phyloP scores from a whole-genome alignment of 2,329 filamentous ascomycete genomes.

The Stemphylium vesicarium region DNA sequence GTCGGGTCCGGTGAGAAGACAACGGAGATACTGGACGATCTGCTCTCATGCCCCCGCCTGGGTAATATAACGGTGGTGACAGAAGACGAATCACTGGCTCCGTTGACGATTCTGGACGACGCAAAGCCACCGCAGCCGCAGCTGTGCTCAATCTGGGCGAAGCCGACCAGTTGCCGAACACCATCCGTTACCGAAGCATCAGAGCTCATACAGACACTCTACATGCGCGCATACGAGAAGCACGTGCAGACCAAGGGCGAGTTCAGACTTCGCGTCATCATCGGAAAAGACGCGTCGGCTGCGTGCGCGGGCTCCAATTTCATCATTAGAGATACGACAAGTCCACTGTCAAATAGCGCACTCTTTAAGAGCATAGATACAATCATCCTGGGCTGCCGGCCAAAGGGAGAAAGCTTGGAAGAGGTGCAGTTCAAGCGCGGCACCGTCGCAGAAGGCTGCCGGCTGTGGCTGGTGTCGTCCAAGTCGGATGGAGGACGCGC shows the following conservation, averaged over 20 bases:
- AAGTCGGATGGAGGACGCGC: slow-evolving; percentile 42
- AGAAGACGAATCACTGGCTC: slow-evolving; percentile 39
- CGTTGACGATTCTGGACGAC: slow-evolving; percentile 36
- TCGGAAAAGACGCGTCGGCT: slow-evolving; percentile 34
- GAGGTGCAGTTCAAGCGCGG: slow-evolving; percentile 49
- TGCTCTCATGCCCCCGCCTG: slow-evolving; percentile 40
- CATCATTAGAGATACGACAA: slow-evolving; percentile 39
- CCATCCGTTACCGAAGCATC: slow-evolving; percentile 30
- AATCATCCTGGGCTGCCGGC: slow-evolving; percentile 44
- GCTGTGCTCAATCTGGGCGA: slow-evolving; percentile 47
- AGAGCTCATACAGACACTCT: slow-evolving; percentile 43
- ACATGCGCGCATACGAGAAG: slow-evolving; percentile 46
- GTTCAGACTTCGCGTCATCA: slow-evolving; percentile 35
- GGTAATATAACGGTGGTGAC: slow-evolving; percentile 46
- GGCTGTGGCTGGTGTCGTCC: slow-evolving; percentile 43
- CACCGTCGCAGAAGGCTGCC: slow-evolving; percentile 35
- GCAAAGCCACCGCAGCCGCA: slow-evolving; percentile 35
- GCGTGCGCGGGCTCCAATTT: slow-evolving; percentile 34
- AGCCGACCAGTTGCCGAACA: slow-evolving; percentile 31
- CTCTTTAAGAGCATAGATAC: slow-evolving; percentile 41
- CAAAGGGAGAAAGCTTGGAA: slow-evolving; percentile 45
- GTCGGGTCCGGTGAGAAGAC: slow-evolving; percentile 39
- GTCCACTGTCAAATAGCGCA: slow-evolving; percentile 22
- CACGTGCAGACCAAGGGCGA: slow-evolving; percentile 43
- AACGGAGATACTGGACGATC: slow-evolving; percentile 42